Percentiles rank a stretch among this genome's conserved stretches.
phyloP scores from a whole-genome alignment of 352 stramenopile species.

The Lagenidium sp. region DNA sequence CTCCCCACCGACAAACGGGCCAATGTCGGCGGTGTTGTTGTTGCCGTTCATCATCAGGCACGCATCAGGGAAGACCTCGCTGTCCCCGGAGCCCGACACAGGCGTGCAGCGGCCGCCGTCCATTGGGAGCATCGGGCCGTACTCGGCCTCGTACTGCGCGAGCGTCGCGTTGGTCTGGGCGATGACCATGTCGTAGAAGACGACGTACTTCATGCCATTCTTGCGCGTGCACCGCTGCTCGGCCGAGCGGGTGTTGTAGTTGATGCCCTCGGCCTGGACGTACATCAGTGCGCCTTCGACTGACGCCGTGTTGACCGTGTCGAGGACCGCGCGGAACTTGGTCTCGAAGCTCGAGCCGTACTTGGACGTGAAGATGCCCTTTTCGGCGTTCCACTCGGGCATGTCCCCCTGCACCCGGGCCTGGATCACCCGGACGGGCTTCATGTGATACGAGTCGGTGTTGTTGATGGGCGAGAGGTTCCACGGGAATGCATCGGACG shows the following conservation, averaged over 20 bases:
- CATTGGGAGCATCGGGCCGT: slow-evolving; percentile 33
- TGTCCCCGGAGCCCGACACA: slow-evolving; percentile 5
- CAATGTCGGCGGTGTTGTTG: slow-evolving; percentile 25
- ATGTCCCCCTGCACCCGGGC: slow-evolving; percentile 60
- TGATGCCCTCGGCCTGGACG: slow-evolving; percentile 74
- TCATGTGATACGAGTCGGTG: slow-evolving; percentile 49
- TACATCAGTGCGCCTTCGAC: slow-evolving; percentile 76
- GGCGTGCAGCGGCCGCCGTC: slow-evolving; percentile 28
- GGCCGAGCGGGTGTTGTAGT: slow-evolving; percentile 30
- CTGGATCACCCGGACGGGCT: slow-evolving; percentile 43
- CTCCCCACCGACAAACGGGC: slow-evolving; percentile 45
- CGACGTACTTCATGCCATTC: slow-evolving; percentile 37
- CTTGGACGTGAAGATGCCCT: slow-evolving; percentile 8
- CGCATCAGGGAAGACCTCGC: slow-evolving; percentile 19
- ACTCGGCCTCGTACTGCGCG: slow-evolving; percentile 29
- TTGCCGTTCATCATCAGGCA: slow-evolving; percentile 39
- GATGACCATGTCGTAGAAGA: slow-evolving; percentile 43
- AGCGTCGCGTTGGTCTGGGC: slow-evolving; percentile 36
- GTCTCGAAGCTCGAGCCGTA: slow-evolving; percentile 49
- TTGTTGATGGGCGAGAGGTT: slow-evolving; percentile 25
- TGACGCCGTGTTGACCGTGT: slow-evolving; percentile 65
- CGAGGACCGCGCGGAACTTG: slow-evolving; percentile 42
- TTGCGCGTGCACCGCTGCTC: slow-evolving; percentile 43
- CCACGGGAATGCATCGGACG: background rate
- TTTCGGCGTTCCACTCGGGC: background rate